Conservation (phyloP, 1,139 yeast genomes). For the Debaryomycetaceae sp. region DNA sequence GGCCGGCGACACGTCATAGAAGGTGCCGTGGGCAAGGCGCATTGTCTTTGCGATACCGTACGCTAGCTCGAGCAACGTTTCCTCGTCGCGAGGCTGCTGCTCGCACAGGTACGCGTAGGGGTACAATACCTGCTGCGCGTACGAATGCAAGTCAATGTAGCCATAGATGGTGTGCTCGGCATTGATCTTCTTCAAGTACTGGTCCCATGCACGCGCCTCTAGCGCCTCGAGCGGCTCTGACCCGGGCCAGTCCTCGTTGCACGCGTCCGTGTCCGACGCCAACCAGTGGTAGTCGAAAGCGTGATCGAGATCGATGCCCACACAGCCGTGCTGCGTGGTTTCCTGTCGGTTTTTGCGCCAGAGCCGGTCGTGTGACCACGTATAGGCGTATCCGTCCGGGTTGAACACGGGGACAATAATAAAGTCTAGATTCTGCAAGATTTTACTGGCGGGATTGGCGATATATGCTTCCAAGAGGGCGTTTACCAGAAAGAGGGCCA, state of each 20-base stretch:
- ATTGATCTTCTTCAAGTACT: slow-evolving; percentile 51
- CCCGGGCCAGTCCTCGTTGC: slow-evolving; percentile 79
- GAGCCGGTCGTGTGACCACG: slow-evolving; percentile 71
- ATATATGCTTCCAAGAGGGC: slow-evolving; percentile 43
- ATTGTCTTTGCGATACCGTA: slow-evolving; percentile 72
- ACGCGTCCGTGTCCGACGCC: slow-evolving; percentile 53
- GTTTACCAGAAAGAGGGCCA: slow-evolving; percentile 54
- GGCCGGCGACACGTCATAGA: slow-evolving; percentile 63
- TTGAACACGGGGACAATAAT: slow-evolving; percentile 73
- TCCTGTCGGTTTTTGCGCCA: slow-evolving; percentile 88
- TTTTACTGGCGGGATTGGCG: slow-evolving; percentile 20
- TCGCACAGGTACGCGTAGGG: slow-evolving; percentile 78
- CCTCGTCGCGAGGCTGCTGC: slow-evolving; percentile 66
- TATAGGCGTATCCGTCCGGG: slow-evolving; percentile 83
- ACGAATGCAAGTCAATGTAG: slow-evolving; percentile 73
- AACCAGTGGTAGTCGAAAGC: slow-evolving; percentile 73
- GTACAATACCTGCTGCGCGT: slow-evolving; percentile 70
- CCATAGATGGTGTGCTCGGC: slow-evolving; percentile 57
- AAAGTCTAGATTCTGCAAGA: slow-evolving; percentile 46
- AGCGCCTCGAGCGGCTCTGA: slow-evolving; percentile 65
- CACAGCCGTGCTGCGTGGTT: slow-evolving; percentile 55
- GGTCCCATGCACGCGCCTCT: slow-evolving; percentile 58
- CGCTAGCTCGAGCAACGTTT: slow-evolving; percentile 68
- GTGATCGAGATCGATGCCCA: slow-evolving; percentile 81
- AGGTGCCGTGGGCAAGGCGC: slow-evolving; percentile 48